Conservation (phyloP, 495 filamentous ascomycete genomes). For the Aspergillus nanangensis region DNA sequence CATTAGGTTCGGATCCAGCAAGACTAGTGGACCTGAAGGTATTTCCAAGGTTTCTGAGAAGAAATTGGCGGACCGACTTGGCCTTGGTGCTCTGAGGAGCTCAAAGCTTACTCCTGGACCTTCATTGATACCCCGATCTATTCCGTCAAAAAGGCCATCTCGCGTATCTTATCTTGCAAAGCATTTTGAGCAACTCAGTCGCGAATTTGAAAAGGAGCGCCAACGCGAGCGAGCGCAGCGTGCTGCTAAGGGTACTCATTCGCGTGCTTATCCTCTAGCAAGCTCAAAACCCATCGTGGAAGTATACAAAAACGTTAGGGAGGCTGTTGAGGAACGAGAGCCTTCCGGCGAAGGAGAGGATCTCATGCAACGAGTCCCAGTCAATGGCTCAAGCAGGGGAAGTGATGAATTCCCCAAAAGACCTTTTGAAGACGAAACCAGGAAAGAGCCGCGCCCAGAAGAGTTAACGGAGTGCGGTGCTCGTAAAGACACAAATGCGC, state of each 20-base stretch:
- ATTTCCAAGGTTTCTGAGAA: slow-evolving; percentile 56
- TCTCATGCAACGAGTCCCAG: slow-evolving; percentile 22
- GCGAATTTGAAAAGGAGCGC: slow-evolving; percentile 94
- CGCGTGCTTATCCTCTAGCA: slow-evolving; percentile 79
- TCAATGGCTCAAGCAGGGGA: slow-evolving; percentile 22
- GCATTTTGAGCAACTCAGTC: slow-evolving; percentile 93
- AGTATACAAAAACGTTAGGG: slow-evolving; percentile 87
- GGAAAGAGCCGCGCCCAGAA: slow-evolving; percentile 13
- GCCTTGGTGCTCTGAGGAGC: slow-evolving; percentile 55
- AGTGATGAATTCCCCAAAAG: slow-evolving; percentile 25
- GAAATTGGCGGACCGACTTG: slow-evolving; percentile 64
- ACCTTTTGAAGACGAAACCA: slow-evolving; percentile 14
- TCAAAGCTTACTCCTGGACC: slow-evolving; percentile 54
- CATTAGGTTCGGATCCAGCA: slow-evolving; percentile 21
- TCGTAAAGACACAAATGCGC: slow-evolving; percentile 46
- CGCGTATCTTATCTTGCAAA: slow-evolving; percentile 85
- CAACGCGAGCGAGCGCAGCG: slow-evolving; percentile 78
- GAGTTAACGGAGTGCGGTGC: slow-evolving; percentile 34
- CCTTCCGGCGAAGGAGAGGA: slow-evolving; percentile 62
- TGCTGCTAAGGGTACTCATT: slow-evolving; percentile 73
- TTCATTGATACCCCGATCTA: slow-evolving; percentile 86
- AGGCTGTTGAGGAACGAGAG: slow-evolving; percentile 84
- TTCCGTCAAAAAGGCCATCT: slow-evolving; percentile 60
- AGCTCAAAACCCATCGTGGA: slow-evolving; percentile 96
- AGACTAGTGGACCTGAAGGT: slow-evolving; percentile 14